Evolutionary conservation across 805 yeast species (phyloP).

Genomic region (Sugiyamaella mastotermitis): DNA sequence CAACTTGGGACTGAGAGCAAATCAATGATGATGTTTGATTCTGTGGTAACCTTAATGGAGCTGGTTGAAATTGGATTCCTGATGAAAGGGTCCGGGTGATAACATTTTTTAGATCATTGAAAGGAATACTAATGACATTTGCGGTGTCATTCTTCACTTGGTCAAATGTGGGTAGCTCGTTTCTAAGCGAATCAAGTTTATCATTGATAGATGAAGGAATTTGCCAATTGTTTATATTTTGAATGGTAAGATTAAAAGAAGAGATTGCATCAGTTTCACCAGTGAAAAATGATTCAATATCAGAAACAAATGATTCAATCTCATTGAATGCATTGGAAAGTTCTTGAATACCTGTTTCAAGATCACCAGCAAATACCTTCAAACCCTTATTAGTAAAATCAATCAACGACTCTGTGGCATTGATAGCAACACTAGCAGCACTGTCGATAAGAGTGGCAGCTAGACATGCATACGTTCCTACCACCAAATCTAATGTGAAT

Average conservation of each 20-base stretch:
- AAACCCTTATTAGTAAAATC: conserved; percentile 57
- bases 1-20: background rate
- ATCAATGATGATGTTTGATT: background rate
- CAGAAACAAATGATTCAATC: conserved; percentile 44
- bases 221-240: conserved; percentile 47
- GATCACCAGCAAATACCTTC: conserved; percentile 45
- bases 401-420: conserved; percentile 62
- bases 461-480: conserved; percentile 86
- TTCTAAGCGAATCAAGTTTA: conserved; percentile 46
- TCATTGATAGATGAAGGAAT: conserved; percentile 62
- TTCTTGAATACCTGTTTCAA: conserved; percentile 61
- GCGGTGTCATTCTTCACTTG: conserved; percentile 57
- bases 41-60: background rate
- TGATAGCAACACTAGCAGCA: conserved; percentile 63
- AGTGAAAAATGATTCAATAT: conserved; percentile 51
- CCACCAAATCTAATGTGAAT: conserved; percentile 62
- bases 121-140: conserved; percentile 51
- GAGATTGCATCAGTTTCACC: conserved; percentile 36
- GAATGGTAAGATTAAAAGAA: conserved; percentile 54
- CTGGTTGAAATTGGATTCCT: background rate
- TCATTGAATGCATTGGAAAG: conserved; percentile 53
- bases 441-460: conserved; percentile 69
- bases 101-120: conserved; percentile 40
- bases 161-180: conserved; percentile 58
- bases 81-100: conserved; percentile 21